phyloP scores from a whole-genome alignment of 495 filamentous ascomycete species.

The Daldinia grandis region DNA sequence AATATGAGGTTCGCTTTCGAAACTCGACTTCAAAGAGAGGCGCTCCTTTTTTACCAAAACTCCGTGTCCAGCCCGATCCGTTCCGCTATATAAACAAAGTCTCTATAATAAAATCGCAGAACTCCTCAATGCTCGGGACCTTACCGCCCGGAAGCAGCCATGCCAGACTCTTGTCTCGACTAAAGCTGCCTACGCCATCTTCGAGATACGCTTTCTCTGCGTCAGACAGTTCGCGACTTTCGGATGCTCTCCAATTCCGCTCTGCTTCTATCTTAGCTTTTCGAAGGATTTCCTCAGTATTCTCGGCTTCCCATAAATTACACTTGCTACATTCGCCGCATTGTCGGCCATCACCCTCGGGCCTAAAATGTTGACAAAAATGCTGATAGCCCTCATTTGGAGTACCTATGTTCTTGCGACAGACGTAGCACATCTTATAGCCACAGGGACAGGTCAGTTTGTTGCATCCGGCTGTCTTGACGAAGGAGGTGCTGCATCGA shows the following conservation, averaged over 20 bases:
- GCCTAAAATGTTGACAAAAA: slow-evolving; percentile 96
- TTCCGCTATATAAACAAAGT: slow-evolving; percentile 48
- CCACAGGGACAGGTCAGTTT: slow-evolving; percentile 97
- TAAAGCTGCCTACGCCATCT: slow-evolving; percentile 47
- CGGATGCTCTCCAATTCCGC: slow-evolving; percentile 76
- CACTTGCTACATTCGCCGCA: slow-evolving; percentile 86
- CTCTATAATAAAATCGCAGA: slow-evolving; percentile 58
- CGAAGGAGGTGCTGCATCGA: slow-evolving; percentile 85
- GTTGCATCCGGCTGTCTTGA: slow-evolving; percentile 94
- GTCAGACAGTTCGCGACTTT: slow-evolving; percentile 61
- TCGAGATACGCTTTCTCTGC: slow-evolving; percentile 59
- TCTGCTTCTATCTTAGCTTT: slow-evolving; percentile 83
- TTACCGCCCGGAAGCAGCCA: slow-evolving; percentile 41
- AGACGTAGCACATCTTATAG: slow-evolving; percentile 97
- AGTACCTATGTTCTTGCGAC: slow-evolving; percentile 67
- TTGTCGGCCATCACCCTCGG: slow-evolving; percentile 67
- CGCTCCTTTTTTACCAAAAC: slow-evolving; percentile 30
- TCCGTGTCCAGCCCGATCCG: slow-evolving; percentile 6
- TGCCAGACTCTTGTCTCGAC: slow-evolving; percentile 42
- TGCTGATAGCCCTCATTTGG: slow-evolving; percentile 74
- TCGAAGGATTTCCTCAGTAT: slow-evolving; percentile 79
- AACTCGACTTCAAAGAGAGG: slow-evolving; percentile 10
- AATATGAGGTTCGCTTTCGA: slow-evolving; percentile 25
- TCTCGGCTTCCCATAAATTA: slow-evolving; percentile 87
- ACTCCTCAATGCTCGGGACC: slow-evolving; percentile 52